Conservation (phyloP, 371 early-diverging fungal species). For the Nematocida sp. region DNA sequence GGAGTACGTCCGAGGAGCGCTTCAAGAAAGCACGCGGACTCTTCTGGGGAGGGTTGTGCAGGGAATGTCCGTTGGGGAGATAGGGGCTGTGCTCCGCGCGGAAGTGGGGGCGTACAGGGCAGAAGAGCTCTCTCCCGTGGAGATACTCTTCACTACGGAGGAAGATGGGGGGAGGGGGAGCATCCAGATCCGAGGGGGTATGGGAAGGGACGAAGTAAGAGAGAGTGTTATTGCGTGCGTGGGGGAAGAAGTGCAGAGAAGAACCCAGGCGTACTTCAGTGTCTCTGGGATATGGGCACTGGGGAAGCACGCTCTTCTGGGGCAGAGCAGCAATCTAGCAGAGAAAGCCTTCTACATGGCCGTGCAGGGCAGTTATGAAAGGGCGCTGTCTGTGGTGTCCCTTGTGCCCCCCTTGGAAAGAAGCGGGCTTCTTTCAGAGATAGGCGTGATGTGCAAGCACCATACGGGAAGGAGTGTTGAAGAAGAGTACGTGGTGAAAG, state of each 20-base stretch:
- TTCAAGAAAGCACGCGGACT: no score
- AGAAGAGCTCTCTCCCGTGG: background rate
- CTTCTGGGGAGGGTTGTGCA: no score
- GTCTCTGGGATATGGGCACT: slow-evolving; percentile 10
- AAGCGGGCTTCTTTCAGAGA: background rate
- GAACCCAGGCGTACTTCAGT: background rate
- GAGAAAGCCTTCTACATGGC: background rate
- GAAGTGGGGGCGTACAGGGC: background rate
- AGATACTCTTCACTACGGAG: background rate
- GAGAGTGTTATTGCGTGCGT: background rate
- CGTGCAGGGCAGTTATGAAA: background rate
- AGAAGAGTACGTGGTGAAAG: background rate
- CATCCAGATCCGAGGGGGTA: background rate
- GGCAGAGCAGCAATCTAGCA: background rate
- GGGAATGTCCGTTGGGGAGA: no score
- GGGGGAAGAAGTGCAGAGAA: background rate
- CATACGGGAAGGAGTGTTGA: background rate
- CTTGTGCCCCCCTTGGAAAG: background rate
- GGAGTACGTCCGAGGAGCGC: no score
- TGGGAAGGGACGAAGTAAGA: background rate
- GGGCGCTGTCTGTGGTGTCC: background rate
- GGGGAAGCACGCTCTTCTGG: background rate
- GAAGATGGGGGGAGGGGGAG: background rate
- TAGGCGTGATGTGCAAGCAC: background rate
- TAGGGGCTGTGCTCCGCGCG: background rate